These are phyloP conservation scores for Rhizoclosmatium globosum DNA, from an alignment of 192 early-diverging fungal species.

Conservation along the genomic window DNA sequence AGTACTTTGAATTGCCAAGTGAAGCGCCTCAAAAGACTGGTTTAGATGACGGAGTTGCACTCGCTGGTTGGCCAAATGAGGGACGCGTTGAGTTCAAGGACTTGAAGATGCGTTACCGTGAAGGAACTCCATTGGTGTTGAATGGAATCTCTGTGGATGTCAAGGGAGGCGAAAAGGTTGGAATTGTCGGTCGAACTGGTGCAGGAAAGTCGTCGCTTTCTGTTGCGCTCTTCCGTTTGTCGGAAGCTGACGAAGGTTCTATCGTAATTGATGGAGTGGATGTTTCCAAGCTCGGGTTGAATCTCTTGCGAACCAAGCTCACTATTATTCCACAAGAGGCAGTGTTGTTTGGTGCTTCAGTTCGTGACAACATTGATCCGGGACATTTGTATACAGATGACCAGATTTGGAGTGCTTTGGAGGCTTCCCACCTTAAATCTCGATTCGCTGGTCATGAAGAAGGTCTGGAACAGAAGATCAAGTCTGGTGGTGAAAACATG, in stretches of 20 bases:
- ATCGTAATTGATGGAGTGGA: constrained; percentile 82
- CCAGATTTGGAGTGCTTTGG: constrained; percentile 75
- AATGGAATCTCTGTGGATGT: constrained; percentile 55
- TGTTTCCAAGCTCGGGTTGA: constrained; percentile 74
- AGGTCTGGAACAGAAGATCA: constrained; percentile 68
- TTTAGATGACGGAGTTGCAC: neutral
- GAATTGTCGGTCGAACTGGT: constrained; percentile 76
- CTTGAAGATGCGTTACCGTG: constrained; percentile 79
- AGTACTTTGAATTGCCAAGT: constrained; percentile 43
- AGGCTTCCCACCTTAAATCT: constrained; percentile 66
- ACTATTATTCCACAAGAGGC: constrained; percentile 95
- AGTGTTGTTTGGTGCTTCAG: constrained; percentile 56
- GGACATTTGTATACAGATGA: constrained; percentile 44
- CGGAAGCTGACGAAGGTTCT: constrained; percentile 68
- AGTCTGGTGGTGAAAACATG: constrained; percentile 80
- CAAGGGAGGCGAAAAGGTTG: constrained; percentile 55
- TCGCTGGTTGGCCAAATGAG: constrained; percentile 62
- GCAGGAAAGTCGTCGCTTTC: constrained; percentile 82
- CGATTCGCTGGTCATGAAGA: constrained; percentile 63
- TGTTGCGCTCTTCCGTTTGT: constrained; percentile 79
- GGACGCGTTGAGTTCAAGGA: constrained; percentile 76
- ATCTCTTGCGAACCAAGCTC: constrained; percentile 80
- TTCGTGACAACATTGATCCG: constrained; percentile 80
- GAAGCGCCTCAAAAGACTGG: constrained; percentile 36
- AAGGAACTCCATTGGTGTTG: constrained; percentile 68